Evolutionary conservation across 352 stramenopile species (phyloP).

Genomic region (Pythium rishiriense): DNA sequence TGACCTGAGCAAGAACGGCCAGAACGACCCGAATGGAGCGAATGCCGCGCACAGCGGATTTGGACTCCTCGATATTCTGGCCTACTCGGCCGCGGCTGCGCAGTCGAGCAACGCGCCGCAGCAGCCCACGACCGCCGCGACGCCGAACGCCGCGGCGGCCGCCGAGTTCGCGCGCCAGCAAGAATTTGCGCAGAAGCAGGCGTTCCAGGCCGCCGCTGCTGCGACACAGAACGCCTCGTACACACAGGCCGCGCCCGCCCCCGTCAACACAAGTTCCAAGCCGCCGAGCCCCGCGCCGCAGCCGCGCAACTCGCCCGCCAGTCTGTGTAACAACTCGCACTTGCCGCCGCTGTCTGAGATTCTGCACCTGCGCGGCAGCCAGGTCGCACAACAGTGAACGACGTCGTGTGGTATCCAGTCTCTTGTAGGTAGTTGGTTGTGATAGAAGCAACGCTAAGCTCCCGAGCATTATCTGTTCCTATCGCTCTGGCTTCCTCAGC

Average conservation of each 20-base stretch:
- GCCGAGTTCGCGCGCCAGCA: conserved; percentile 23
- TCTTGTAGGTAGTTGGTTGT: conserved; percentile 27
- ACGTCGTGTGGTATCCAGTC: conserved; percentile 5
- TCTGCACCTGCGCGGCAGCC: conserved; percentile 57
- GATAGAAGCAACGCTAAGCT: conserved; percentile 29
- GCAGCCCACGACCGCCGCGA: background rate
- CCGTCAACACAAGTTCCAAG: background rate
- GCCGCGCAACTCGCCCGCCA: conserved; percentile 8
- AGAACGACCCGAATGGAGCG: conserved; percentile 25
- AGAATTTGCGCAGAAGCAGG: conserved; percentile 22
- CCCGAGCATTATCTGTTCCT: conserved; percentile 8
- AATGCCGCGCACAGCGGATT: conserved; percentile 34
- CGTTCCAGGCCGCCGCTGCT: background rate
- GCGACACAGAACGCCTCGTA: conserved; percentile 1
- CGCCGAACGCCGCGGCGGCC: conserved; percentile 25
- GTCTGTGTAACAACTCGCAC: conserved; percentile 49
- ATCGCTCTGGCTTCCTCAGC: background rate
- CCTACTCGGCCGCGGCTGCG: conserved; percentile 52
- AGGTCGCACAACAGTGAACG: conserved; percentile 29
- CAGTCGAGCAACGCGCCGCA: conserved; percentile 40
- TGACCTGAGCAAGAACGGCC: conserved; percentile 52
- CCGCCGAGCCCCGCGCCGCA: conserved; percentile 15
- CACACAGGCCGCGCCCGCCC: conserved; percentile 4
- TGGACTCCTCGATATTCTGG: conserved; percentile 70
- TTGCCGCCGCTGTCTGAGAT: conserved; percentile 73